Base-by-base conservation (phyloP, 2,329 filamentous ascomycete genomes). In the Alternaria ethzedia region DNA sequence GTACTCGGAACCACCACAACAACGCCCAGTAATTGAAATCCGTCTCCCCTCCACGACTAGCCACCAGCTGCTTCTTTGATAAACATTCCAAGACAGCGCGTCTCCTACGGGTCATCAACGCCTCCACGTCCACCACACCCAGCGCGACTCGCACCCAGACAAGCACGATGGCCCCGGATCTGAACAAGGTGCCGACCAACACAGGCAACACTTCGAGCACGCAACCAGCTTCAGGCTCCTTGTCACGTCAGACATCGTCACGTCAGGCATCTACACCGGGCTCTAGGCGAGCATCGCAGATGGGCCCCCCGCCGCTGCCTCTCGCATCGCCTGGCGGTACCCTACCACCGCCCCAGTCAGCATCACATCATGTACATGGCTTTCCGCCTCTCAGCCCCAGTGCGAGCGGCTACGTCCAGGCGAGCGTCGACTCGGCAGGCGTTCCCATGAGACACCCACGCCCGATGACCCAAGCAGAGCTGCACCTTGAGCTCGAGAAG, bases 401-500 rank as follows among this genome's bases (percentile, higher is more conserved):
- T 52, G 63, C 70, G 4, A 67, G 68, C 6, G 70, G 70, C 21
- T 67, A 72, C 41, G 57, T 71, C 20, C 64, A 63, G 44, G n/a
- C 72, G n/a, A 74, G 65, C 60, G 74, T 71, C 49, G 72, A 78
- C 57, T 66, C 74, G 15, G 54, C 88, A 59, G 92, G 91, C 0
- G 72, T 83, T 12, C 94, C 95, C 5, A 82, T 96, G 72, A 88
- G 95, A 66, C 94, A 97, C 78, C 94, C 95, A 6, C 88, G 93
- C 36, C 94, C 94, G 4, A 83, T 97, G 78, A 97, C 95, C 0
- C 90, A 93, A 2, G 91, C 93, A 4, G 95, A 98, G 79, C 85
- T 98, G 65, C 94, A 97, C 79, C 85, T 92, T 63, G 89, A 97
- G 82, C 85, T 97, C 25, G 95, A 98, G 81, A 96, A 96, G 80